Evolutionary conservation across 495 filamentous ascomycete species (phyloP), one percentile per base, ranked within the genome.

Genomic region (Ascobolus immersus): DNA sequence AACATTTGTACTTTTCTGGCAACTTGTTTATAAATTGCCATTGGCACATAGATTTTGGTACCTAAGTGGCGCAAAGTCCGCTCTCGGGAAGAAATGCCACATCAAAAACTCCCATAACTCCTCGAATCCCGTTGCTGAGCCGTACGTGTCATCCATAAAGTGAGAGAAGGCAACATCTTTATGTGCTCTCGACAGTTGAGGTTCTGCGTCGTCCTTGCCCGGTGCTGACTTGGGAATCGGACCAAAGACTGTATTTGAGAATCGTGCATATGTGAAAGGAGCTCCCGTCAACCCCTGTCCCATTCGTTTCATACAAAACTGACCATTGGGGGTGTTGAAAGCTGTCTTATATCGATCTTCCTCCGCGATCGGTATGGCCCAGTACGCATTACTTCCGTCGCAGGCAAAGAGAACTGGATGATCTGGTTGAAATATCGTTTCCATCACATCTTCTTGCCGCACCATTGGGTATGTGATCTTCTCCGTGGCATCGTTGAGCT

Each of bases 341-440:
- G 35, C 35, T 0, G 35, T 41, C 4, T 34, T 24, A 9, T 41
- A 41, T 2, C 34, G 21, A 34, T 41, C 29, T 3, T 31, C 4
- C 1, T 3, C 10, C 0, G 19, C 17, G 7, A 38, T 17, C 0
- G 4, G 12, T 4, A 41, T 34, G 1, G 21, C 35, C 24, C 29
- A 38, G 17, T 28, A 41, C 2, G 35, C 25, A 2, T 33, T 27
- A 0, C 13, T 23, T 0, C 29, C 20, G n/a, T 41, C 39, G 2
- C 29, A 17, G 8, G 32, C 13, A 15, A 28, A 38, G 9, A 17
- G 33, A 4, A 14, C 11, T 0, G 7, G 12, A 4, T 4, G 35
- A 0, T 8, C n/a, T 0, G 10, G 9, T 3, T 42, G 28, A 19
- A 26, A 17, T 0, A 35, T 3, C 8, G 8, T 25, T 1, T 42